Percentiles rank a stretch among this genome's conserved stretches.
phyloP scores from a whole-genome alignment of 805 yeast species.

The Blastobotrys parvus region DNA sequence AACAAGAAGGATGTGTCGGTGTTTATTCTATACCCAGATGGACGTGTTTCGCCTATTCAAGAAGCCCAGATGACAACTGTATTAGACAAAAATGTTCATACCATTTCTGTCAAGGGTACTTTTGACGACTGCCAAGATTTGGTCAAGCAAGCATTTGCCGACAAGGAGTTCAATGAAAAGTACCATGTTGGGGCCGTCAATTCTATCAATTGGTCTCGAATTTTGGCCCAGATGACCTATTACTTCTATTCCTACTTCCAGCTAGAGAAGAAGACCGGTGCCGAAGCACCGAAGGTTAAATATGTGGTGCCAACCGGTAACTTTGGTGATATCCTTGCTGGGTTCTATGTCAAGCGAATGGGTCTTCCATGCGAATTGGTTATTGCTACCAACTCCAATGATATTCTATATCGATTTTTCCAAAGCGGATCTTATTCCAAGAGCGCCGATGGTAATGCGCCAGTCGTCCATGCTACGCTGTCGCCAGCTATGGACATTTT shows the following conservation, averaged over 20 bases:
- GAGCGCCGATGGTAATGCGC: conserved; percentile 35
- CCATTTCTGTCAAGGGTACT: conserved; percentile 89
- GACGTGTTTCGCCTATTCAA: conserved; percentile 94
- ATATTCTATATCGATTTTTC: conserved; percentile 87
- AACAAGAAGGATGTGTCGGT: conserved; percentile 97
- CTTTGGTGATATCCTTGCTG: conserved; percentile 97
- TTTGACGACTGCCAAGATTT: conserved; percentile 98
- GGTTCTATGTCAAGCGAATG: conserved; percentile 90
- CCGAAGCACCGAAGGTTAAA: conserved; percentile 36
- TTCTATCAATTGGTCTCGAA: conserved; percentile 98
- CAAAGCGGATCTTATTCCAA: conserved; percentile 81
- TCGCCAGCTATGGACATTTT: conserved; percentile 99
- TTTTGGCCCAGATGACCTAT: conserved; percentile 94
- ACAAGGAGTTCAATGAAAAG: conserved; percentile 73
- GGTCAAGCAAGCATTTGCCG: conserved; percentile 89
- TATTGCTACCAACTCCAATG: conserved; percentile 94
- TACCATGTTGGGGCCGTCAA: conserved; percentile 97
- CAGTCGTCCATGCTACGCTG: conserved; percentile 73
- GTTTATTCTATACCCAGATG: conserved; percentile 92
- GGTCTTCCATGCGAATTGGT: conserved; percentile 84
- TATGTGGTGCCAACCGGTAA: conserved; percentile 97
- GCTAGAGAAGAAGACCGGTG: conserved; percentile 30
- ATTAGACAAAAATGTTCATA: conserved; percentile 84
- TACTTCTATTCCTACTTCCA: conserved; percentile 90
- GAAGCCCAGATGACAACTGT: conserved; percentile 99